Evolutionary conservation across 805 yeast genomes (phyloP), one percentile per base, ranked within the genome.

Genomic region (Jamesozyma hellenica): DNA sequence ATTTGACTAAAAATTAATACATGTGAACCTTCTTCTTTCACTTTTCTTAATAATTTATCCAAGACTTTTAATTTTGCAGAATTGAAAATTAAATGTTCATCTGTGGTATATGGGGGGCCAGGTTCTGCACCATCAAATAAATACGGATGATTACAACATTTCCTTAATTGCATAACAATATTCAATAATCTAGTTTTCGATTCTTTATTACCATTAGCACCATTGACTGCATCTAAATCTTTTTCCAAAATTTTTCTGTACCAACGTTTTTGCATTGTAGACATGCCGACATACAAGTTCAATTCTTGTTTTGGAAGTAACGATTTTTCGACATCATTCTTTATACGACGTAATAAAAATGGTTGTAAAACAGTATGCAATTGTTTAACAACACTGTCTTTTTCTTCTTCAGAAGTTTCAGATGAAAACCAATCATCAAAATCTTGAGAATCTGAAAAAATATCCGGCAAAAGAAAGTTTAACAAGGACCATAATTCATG

Each of bases 71-170:
- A 70, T 55, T 82, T 82, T 40, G 77, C 79, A 4, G 87, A 70
- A 56, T 82, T 82, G 58, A 60, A 79, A 27, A 82, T 78, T 56
- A 82, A 67, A 63, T 82, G 94, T 55, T 82, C 92, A 58, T 82
- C 94, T 0, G 90, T 82, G 8, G 92, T 82, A 51, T 67, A 82
- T 17, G 94, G 94, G 15, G 94, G 94, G 11, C 94, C 94, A 1
- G 92, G 92, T 53, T 82, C 94, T 1, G 90, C 92, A 33, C 94
- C 94, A 56, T 82, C 92, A 52, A 82, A 82, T 30, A 82, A 61
- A 54, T 82, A 82, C 12, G 94, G 94, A 62, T 82, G 94, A 51
- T 82, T 82, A 63, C 90, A 82, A 58, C 92, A 82, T 58, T 82
- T 82, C 55, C 92, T 71, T 52, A 82, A 66, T 57, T 82, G 94